phyloP scores from a whole-genome alignment of 2,329 filamentous ascomycete genomes.

The Cercospora zeina region DNA sequence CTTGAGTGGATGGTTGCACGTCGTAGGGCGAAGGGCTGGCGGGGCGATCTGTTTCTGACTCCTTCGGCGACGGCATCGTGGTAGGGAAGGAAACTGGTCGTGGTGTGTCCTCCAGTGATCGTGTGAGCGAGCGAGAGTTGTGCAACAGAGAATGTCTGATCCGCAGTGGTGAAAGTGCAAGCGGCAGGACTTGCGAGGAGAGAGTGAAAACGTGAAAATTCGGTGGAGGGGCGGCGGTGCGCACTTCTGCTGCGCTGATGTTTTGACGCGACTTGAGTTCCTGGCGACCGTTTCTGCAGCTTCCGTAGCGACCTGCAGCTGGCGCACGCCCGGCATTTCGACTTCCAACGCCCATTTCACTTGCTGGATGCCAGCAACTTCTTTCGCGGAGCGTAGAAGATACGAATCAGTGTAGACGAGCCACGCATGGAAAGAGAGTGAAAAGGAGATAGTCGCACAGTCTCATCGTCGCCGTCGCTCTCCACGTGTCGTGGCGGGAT shows the following conservation, averaged over 20 bases:
- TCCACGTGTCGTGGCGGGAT: slow-evolving; percentile 10
- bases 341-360: background rate
- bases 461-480: slow-evolving; percentile 1
- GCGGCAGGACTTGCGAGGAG: background rate
- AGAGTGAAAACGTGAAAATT: background rate
- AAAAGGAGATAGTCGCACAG: slow-evolving; percentile 6
- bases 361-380: background rate
- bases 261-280: background rate
- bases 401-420: background rate
- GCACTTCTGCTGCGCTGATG: background rate
- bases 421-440: background rate
- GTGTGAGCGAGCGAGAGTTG: background rate
- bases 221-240: background rate
- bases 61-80: background rate
- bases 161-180: background rate
- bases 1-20: background rate
- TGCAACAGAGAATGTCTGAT: background rate
- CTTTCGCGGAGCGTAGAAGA: background rate
- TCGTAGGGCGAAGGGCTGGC: background rate
- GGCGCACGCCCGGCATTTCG: slow-evolving; percentile 1
- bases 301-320: background rate
- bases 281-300: slow-evolving; percentile 2
- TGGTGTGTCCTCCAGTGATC: background rate
- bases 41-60: background rate
- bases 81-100: background rate